Percentiles rank a stretch among this genome's conserved stretches.
Evolutionary conservation across 2,329 filamentous ascomycete species (phyloP).

Genomic region (Clonostachys byssicola): DNA sequence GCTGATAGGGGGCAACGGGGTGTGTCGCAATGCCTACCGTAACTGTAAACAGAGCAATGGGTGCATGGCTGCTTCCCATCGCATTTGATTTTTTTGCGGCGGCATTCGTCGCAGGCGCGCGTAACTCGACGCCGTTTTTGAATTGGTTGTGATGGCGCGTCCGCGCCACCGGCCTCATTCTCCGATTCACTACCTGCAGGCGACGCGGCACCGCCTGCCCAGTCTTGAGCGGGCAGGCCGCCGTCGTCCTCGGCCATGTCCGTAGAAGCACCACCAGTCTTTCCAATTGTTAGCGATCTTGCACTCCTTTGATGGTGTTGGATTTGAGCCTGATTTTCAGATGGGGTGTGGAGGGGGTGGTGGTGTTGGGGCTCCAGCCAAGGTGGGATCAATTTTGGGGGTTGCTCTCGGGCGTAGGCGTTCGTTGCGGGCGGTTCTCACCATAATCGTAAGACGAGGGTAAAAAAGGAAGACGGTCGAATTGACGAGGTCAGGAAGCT

Average conservation of each 20-base stretch:
- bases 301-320: background rate
- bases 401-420: slow-evolving; percentile 1
- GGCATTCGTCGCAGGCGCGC: slow-evolving; percentile 77
- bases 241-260: slow-evolving; percentile 40
- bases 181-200: slow-evolving; percentile 38
- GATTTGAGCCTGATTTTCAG: background rate
- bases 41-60: slow-evolving; percentile 97
- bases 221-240: slow-evolving; percentile 25
- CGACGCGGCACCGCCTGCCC: slow-evolving; percentile 23
- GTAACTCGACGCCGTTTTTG: slow-evolving; percentile 78
- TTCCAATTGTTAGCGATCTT: slow-evolving; percentile 8
- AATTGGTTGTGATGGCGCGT: slow-evolving; percentile 48
- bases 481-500: background rate
- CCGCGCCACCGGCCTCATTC: slow-evolving; percentile 29
- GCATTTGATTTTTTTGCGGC: slow-evolving; percentile 84
- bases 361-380: background rate
- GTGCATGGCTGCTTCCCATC: slow-evolving; percentile 87
- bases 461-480: background rate
- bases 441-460: background rate
- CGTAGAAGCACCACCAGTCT: slow-evolving; percentile 19
- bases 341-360: background rate
- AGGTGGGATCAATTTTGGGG: background rate
- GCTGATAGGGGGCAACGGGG: background rate
- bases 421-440: slow-evolving; percentile 2
- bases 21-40: slow-evolving; percentile 58